A percentile compares a stretch with the other conserved stretches of the same genome.
These are phyloP conservation scores for Kodamaea sp. DNA, from an alignment of 1,139 yeast genomes.

Conservation along the genomic window DNA sequence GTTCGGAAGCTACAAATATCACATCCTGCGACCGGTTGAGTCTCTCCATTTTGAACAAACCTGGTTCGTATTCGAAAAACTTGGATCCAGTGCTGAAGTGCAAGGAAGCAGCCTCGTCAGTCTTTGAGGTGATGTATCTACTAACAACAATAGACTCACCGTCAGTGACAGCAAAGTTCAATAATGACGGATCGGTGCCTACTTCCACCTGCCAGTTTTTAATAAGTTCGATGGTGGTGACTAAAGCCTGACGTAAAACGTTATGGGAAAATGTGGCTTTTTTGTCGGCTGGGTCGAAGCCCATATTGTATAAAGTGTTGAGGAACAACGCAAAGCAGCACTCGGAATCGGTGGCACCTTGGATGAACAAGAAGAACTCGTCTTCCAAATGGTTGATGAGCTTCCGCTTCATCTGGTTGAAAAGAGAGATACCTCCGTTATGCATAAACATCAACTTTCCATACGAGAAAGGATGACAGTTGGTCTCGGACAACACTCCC, in stretches of 20 bases:
- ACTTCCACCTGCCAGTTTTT: conserved; percentile 61
- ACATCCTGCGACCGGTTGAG: conserved; percentile 90
- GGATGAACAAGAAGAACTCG: conserved; percentile 74
- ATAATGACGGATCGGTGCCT: conserved; percentile 72
- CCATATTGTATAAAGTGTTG: conserved; percentile 74
- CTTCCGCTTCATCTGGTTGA: conserved; percentile 68
- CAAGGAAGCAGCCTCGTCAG: conserved; percentile 94
- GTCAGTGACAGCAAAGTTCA: conserved; percentile 94
- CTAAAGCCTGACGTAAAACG: conserved; percentile 65
- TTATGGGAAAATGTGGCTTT: conserved; percentile 47
- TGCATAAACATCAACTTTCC: conserved; percentile 95
- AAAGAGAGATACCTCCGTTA: conserved; percentile 86
- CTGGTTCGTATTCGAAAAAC: conserved; percentile 86
- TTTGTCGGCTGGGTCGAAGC: conserved; percentile 61
- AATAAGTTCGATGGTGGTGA: conserved; percentile 70
- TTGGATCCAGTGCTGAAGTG: conserved; percentile 93
- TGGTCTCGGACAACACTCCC: conserved; percentile 89
- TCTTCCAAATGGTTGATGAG: conserved; percentile 75
- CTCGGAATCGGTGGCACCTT: conserved; percentile 95
- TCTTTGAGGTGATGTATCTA: conserved; percentile 82
- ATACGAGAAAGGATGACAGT: conserved; percentile 92
- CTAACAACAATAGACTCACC: conserved; percentile 88
- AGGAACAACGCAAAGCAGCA: conserved; percentile 89
- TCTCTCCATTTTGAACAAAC: conserved; percentile 91
- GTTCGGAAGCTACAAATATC: conserved; percentile 95